A percentile compares a stretch with the other conserved stretches of the same genome.
phyloP scores from a whole-genome alignment of 2,329 filamentous ascomycete genomes.

The Sporothrix humicola region DNA sequence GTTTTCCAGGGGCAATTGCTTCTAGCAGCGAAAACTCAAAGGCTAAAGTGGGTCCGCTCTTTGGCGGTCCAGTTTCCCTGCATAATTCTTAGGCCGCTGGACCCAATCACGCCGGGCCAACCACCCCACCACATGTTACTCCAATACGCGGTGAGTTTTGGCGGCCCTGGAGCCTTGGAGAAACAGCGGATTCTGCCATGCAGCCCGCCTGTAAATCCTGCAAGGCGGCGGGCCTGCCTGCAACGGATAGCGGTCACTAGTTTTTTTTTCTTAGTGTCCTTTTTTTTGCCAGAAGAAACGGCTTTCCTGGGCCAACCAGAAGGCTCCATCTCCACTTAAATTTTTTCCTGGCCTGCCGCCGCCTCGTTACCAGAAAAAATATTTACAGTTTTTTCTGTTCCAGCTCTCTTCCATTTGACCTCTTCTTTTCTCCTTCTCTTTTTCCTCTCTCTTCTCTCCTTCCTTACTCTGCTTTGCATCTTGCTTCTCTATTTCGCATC shows the following conservation, averaged over 20 bases:
- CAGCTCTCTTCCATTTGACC: slow-evolving; percentile 26
- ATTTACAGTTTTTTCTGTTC: slow-evolving; percentile 34
- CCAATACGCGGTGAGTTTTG: slow-evolving; percentile 28
- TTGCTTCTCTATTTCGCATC: slow-evolving; percentile 40
- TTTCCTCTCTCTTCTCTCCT: slow-evolving; percentile 40
- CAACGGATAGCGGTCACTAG: slow-evolving; percentile 13
- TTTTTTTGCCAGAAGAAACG: slow-evolving; percentile 25
- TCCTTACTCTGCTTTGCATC: slow-evolving; percentile 32
- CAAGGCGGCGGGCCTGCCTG: background rate
- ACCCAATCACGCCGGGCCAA: slow-evolving; percentile 18
- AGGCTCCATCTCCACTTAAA: slow-evolving; percentile 32
- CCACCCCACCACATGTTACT: slow-evolving; percentile 16
- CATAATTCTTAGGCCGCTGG: background rate
- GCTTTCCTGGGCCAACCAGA: slow-evolving; percentile 37
- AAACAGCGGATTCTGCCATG: slow-evolving; percentile 26
- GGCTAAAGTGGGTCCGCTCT: slow-evolving; percentile 8
- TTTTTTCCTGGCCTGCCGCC: slow-evolving; percentile 35
- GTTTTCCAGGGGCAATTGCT: slow-evolving; percentile 26
- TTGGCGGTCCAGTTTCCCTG: slow-evolving; percentile 12
- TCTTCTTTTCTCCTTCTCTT: slow-evolving; percentile 22
- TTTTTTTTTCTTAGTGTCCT: background rate
- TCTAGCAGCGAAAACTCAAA: slow-evolving; percentile 23
- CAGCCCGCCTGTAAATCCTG: slow-evolving; percentile 12
- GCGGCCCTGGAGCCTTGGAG: background rate
- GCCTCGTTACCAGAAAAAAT: slow-evolving; percentile 32